Evolutionary conservation across 176 grass and related monocot genomes (phyloP).

Genomic region (Avena sativa): DNA sequence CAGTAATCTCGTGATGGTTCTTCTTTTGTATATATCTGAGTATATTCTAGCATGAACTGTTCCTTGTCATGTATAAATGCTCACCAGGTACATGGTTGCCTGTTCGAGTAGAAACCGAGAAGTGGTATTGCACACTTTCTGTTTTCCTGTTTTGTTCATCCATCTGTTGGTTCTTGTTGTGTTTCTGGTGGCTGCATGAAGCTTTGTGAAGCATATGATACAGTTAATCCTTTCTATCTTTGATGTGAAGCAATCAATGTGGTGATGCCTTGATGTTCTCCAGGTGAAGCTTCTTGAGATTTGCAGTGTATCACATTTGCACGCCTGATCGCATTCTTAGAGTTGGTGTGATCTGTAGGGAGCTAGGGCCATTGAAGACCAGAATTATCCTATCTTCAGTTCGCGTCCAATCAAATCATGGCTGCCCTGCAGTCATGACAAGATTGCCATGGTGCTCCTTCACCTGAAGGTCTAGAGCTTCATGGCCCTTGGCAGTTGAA

Average conservation of each 20-base stretch:
- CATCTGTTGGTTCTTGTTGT: background rate
- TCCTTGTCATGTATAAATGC: conserved; percentile 12
- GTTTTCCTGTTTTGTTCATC: background rate
- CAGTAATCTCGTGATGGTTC: conserved; percentile 2
- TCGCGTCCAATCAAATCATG: no score
- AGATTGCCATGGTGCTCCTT: no score
- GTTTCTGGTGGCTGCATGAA: background rate
- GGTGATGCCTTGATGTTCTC: conserved; percentile 5
- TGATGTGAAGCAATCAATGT: background rate
- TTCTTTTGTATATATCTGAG: conserved; percentile 43
- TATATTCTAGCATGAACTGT: conserved; percentile 29
- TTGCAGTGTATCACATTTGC: background rate
- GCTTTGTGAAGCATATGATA: background rate
- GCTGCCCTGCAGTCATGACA: no score
- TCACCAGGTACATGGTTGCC: conserved; percentile 10
- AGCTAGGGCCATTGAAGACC: no score
- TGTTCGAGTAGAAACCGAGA: background rate
- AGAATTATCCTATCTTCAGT: no score
- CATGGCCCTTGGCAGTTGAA: no score
- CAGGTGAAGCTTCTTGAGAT: background rate
- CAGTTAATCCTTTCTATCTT: background rate
- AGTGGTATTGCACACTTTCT: background rate
- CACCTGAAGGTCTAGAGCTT: no score
- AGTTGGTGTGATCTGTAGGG: no score
- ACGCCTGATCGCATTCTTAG: background rate